Base-by-base conservation (phyloP, 345 rosid species). In the Capsella bursapastoris region DNA sequence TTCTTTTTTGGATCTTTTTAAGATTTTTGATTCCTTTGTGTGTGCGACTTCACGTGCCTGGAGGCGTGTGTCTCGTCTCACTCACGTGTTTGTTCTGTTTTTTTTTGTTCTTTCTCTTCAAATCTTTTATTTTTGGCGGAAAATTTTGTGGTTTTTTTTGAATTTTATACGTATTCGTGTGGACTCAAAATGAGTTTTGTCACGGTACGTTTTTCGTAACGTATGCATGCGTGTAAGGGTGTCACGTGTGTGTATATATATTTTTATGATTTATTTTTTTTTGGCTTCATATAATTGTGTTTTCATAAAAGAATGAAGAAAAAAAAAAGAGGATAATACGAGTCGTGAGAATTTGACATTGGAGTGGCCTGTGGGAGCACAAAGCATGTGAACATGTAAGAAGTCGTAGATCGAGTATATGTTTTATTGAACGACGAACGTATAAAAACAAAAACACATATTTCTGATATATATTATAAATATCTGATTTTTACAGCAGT, bases 101-200 rank as follows among this genome's bases (percentile, higher is more conserved):
- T 51, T 9, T 50, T 38, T 38, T 18, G 1, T 44, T 12, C 2
- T 22, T 56, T 71, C 76, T 66, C 68, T 66, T 77, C 76, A 77
- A 70, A 57, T 50, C 41, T 77, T 71, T 77, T 77, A 64, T 71
- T 71, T 58, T 78, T 78, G 81, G 68, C 68, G 72, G 80, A 72
- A 77, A 65, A 9, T 65, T 64, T 77, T 71, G 57, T 77, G 76
- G 50, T 40, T 18, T 65, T 22, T 40, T 18, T 65, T 32, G 2
- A 4, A 31, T 64, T 53, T 45, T 49, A 11, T 10, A 76, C 58
- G 53, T 57, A 64, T 43, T 16, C 47, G 72, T 73, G 41, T 34
- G 84, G 70, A 57, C 51, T 69, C 70, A 11, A 28, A 55, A 55
- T 35, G 75, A 38, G 74, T 31, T 62, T 62, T 64, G 16, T 28